Base-by-base conservation (phyloP, 495 filamentous ascomycete species). In the Lentithecium fluviatile region DNA sequence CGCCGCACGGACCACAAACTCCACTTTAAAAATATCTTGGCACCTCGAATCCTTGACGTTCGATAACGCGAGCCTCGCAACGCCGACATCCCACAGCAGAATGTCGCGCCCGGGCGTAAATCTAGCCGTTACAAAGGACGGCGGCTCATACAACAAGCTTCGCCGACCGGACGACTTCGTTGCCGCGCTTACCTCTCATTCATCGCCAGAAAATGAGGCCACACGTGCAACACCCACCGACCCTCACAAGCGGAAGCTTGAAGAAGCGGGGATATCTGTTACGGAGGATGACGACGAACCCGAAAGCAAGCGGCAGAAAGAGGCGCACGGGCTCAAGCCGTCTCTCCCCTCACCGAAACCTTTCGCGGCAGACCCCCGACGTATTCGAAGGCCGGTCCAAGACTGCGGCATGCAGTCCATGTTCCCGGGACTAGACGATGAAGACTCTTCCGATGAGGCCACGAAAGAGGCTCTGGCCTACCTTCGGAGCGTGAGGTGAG, bases 401-500 rank as follows among this genome's bases (percentile, higher is more conserved):
- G 45, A 56, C 8, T 38, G 11, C 36, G 50, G 50, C 1, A 62
- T 52, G 57, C 46, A 51, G 19, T 26, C 15, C 2, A 19, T 20
- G 32, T 50, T 65, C 24, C 62, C 62, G 2, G 57, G 42, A 1
- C 7, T 57, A 0, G 45, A 45, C 12, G 55, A 64, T 15, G 65
- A 55, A 2, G 55, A 19, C 8, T n/a, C 48, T 15, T 34, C 45
- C 4, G 29, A 32, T 32, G 29, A 32, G 29, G 29, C 29, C 29
- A 64, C 59, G 15, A 55, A 38, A 4, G 54, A 59, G 29, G 65
- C 56, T 19, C 32, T 59, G 20, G 50, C 66, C 2, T 73, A 71
- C 60, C 58, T 73, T 6, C 50, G 65, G 11, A 62, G 48, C 38
- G 70, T 71, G 8, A 68, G 68, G 68, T 70, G 45, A 65, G 64